phyloP scores from a whole-genome alignment of 2,329 filamentous ascomycete genomes.

The Ustulina deusta region DNA sequence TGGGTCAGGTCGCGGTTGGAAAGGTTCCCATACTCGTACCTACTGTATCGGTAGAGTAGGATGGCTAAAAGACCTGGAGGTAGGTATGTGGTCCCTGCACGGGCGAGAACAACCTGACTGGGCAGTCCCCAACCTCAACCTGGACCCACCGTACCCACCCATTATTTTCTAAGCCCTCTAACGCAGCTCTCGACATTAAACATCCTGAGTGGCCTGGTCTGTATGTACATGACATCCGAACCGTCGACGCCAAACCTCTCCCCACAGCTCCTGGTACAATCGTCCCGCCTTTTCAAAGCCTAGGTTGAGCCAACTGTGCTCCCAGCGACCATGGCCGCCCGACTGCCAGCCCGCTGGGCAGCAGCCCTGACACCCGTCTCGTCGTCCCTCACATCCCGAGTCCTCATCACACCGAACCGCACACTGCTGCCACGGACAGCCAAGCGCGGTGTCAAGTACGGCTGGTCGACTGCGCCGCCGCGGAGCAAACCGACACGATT shows the following conservation, averaged over 20 bases:
- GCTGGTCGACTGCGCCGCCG: constrained; percentile 69
- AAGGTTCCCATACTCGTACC: too few species aligned
- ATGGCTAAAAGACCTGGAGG: too few species aligned
- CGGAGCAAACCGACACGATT: constrained; percentile 68
- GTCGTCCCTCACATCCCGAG: constrained; percentile 46
- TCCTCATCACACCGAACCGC: constrained; percentile 52
- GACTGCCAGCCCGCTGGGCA: constrained; percentile 60
- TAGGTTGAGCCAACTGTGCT: constrained; percentile 37
- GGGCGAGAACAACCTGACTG: background rate
- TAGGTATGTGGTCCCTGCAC: constrained; percentile 25
- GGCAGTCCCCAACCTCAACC: too few species aligned
- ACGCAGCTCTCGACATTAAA: constrained; percentile 28
- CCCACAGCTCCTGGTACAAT: background rate
- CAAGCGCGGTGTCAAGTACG: constrained; percentile 66
- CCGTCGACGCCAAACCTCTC: background rate
- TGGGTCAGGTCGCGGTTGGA: background rate
- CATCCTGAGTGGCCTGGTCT: background rate
- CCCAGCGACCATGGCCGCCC: constrained; percentile 58
- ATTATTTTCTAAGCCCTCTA: constrained; percentile 41
- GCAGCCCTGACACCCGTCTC: constrained; percentile 52
- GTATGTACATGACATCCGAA: constrained; percentile 11
- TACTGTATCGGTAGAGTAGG: too few species aligned
- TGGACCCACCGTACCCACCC: too few species aligned
- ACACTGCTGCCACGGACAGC: constrained; percentile 60
- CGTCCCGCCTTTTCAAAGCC: background rate